Evolutionary conservation across 2,329 filamentous ascomycete species (phyloP), one percentile per base, ranked within the genome.

Genomic region (Talaromyces sp.): DNA sequence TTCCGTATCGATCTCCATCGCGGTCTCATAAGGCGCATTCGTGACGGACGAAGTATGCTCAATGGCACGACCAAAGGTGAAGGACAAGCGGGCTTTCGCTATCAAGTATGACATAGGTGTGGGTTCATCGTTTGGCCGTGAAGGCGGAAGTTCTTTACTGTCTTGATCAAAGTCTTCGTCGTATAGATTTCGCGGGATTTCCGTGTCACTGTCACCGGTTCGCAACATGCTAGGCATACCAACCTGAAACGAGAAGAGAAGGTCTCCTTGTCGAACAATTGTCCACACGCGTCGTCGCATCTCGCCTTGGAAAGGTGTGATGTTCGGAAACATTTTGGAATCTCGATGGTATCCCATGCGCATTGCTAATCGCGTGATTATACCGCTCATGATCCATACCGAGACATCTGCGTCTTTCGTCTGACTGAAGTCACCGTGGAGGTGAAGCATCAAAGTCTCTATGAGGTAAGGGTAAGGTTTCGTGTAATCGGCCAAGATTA

Each of bases 221-320:
- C 85, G 81, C 52, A 89, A 79, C 84, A 89, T 87, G 68, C 82
- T 82, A 2, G 88, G 88, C 59, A 91, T 76, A 2, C 88, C 88
- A 63, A 89, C 81, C 68, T 90, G 87, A 68, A 88, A 89, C 1
- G 85, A 84, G 28, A 87, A 85, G 4, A 90, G 72, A 2, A 87
- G 72, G 68, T 90, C 88, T 54, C 88, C 79, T 68, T 88, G 85
- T 36, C 78, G 71, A 9, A 81, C 76, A 68, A 78, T 80, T 0
- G 75, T 74, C 80, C 80, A 82, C 17, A 82, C 72, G 44, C 80
- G 73, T 30, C 80, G 72, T 28, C 80, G 75, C 73, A 82, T 85
- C 72, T 88, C 86, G 15, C 83, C 85, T 67, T 86, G 81, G 66
- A 86, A 88, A 3, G 83, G 80, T 5, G 81, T 79, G 61, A 88